Evolutionary conservation across 2,329 filamentous ascomycete species (phyloP), one percentile per base, ranked within the genome.

Genomic region (Cylindrodendrum hubeiense): DNA sequence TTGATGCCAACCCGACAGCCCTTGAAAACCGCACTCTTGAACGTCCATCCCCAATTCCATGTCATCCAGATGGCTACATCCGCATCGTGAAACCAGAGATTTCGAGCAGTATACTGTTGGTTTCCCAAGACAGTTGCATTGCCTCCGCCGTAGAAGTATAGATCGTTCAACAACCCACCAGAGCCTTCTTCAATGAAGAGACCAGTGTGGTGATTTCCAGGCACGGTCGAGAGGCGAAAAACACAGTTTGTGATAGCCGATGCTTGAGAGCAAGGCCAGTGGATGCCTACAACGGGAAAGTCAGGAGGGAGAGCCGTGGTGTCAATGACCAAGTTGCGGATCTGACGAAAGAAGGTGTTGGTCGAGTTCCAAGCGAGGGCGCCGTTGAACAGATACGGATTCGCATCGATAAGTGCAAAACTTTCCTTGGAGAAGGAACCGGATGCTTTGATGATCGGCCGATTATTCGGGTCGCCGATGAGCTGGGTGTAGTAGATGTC

Each of bases 401-500:
- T 82, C 3, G 80, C 81, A 50, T 87, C 84, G 21, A 87, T 80
- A 37, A 87, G 76, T 5, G 81, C 83, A 19, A 84, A 79, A 30
- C 75, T 81, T 17, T 71, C 62, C 10, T 72, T 71, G 9, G 72
- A 70, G 70, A 91, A 91, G 39, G 76, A 79, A 0, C 83, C 65
- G 1, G 83, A 79, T 3, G 87, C 87, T 71, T 86, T 86, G 58
- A 91, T 82, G 3, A 84, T 82, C 6, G 91, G 82, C 61, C 86
- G 83, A 67, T 85, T 78, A 21, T 82, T 84, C 10, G 91, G 88
- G 77, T 95, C 91, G 43, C 92, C 93, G 30, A 94, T 85, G 66
- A 96, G 85, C 77, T 93, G 91, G 1, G 93, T 94, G 76, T 94
- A 93, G 81, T 95, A 96, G 79, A 90, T 90, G 75, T 92, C 89